Evolutionary conservation across 768 basidiomycete genomes (phyloP), one percentile per base, ranked within the genome.

Genomic region (Tricholoma furcatifolium): DNA sequence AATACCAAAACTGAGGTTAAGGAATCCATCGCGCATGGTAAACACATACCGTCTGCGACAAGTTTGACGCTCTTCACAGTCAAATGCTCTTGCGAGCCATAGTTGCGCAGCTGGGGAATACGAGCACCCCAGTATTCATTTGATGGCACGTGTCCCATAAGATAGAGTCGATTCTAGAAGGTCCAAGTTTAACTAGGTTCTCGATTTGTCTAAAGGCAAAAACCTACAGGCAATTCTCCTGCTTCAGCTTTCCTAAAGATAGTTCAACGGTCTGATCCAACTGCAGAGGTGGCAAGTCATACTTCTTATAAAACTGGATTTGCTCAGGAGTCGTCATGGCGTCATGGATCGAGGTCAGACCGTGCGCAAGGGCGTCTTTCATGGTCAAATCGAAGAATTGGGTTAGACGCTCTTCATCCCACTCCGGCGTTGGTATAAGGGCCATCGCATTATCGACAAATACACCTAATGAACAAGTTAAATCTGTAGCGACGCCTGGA

Each of bases 371-470:
- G 0, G 87, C 92, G 59, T 91, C 84, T 23, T 70, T 67, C 39
- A 88, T 74, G 0, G 91, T 78, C 11, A 74, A 71, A n/a, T 83
- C 70, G 51, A 89, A 86, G 63, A 80, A 90, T 5, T 65, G 62
- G n/a, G 76, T 68, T 56, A 78, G 72, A 60, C 85, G 78, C 47
- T 83, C 75, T 23, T 83, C 74, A 0, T 81, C 79, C 76, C 83
- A 84, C 1, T 75, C 62, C 0, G 93, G 94, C 10, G 73, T 70
- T 2, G 80, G 83, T 15, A 97, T 78, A 31, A 95, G 77, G 12
- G 66, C 62, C 83, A 93, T 92, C 0, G 95, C 96, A 30, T 91
- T 91, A 68, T 98, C 96, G 27, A 96, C 72, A 55, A 94, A 87
- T 17, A 93, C 71, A 6, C 91, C 91, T 78, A 31, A 15, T 10